Evolutionary conservation across 2,329 filamentous ascomycete species (phyloP), one percentile per base, ranked within the genome.

Genomic region (Verticillium isaacii): DNA sequence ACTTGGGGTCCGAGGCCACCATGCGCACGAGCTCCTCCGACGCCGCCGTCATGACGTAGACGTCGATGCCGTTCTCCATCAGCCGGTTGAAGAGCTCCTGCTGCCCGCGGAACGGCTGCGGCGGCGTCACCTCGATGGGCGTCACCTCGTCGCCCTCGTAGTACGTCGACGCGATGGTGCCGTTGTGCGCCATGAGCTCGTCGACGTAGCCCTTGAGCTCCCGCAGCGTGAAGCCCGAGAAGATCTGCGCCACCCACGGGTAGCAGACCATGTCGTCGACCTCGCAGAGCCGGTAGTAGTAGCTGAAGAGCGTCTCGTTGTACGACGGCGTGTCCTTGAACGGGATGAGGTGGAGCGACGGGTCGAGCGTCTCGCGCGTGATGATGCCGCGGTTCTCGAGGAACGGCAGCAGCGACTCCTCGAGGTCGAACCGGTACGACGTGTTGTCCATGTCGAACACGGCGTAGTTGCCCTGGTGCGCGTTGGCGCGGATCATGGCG

Each of bases 361-460:
- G 74, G 63, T 80, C 76, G 66, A 80, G 69, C 17, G 67, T 73
- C 32, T 77, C 74, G 61, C 78, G 74, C 2, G 75, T 77, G 25
- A 80, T 59, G 54, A 80, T 68, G 41, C 75, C 75, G 60, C 71
- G 69, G 69, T 72, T 74, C 64, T 80, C 78, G 57, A 80, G 75
- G 54, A 68, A 80, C 2, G 78, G 77, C 59, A 80, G 68, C 59
- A 80, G 68, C 2, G 76, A 77, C 67, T 80, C 78, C 61, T 79
- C 77, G 12, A 80, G 65, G 59, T 80, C 78, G 58, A 69, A 78
- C 57, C 71, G 72, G 41, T 74, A 80, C 64, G 73, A 74, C 2
- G 78, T 80, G 68, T 80, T 79, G 70, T 80, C 78, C 77, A 79
- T 79, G 68, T 80, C 76, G 56, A 78, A 78, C 29, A 75, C 71